Evolutionary conservation across 495 filamentous ascomycete genomes (phyloP).

Genomic region (Penicillium herquei): DNA sequence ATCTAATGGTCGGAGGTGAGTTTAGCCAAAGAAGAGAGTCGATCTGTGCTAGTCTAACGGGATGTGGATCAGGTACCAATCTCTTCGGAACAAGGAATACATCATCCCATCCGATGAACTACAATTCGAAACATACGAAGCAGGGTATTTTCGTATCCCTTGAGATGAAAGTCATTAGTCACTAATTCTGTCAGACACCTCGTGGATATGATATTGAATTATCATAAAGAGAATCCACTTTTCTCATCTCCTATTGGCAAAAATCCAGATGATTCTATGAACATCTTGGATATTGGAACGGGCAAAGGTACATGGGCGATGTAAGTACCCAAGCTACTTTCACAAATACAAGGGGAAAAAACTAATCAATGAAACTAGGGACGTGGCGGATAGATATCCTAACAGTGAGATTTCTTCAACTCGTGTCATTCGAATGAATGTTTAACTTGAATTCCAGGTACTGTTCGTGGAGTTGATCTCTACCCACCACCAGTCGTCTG

Average conservation of each 20-base stretch:
- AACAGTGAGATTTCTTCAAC: conserved; percentile 1
- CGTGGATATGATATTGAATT: conserved; percentile 9
- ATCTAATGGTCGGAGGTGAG: conserved; percentile 21
- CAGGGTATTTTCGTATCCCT: conserved; percentile 9
- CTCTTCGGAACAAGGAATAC: conserved; percentile 1
- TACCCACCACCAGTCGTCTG: neutral
- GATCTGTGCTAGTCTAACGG: neutral
- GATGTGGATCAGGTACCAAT: conserved; percentile 2
- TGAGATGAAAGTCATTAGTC: neutral
- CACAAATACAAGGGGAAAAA: neutral
- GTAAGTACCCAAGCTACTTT: conserved; percentile 6
- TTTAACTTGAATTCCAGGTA: neutral
- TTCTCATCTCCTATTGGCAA: neutral
- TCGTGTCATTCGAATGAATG: neutral
- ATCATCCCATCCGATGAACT: conserved; percentile 22
- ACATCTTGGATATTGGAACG: conserved; percentile 26
- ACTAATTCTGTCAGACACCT: conserved; percentile 13
- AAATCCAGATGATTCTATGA: neutral
- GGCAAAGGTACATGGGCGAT: conserved; percentile 27
- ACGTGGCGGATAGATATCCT: conserved; percentile 23
- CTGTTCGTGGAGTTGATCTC: conserved; percentile 1
- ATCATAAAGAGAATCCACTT: neutral
- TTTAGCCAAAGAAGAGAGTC: neutral
- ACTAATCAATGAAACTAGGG: conserved; percentile 4
- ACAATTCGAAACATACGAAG: conserved; percentile 25